phyloP scores from a whole-genome alignment of 352 stramenopile species.

The Pythium phragmitis region DNA sequence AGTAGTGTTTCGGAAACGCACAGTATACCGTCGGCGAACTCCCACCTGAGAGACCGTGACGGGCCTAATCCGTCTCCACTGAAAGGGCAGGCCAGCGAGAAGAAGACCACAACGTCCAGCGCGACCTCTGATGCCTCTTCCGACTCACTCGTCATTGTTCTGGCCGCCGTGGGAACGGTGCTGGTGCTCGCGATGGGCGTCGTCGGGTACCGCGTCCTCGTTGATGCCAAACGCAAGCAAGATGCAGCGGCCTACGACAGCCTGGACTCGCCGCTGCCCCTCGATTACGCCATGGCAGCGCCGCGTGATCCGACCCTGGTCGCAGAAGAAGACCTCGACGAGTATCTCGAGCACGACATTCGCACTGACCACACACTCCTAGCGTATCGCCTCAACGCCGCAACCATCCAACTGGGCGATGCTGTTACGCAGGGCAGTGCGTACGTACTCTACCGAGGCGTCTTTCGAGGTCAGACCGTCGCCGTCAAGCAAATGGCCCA shows the following conservation, averaged over 20 bases:
- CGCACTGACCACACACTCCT: too few relatives aligned
- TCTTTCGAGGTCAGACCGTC: background rate
- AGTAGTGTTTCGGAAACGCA: too few relatives aligned
- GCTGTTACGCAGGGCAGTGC: background rate
- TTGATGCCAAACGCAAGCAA: too few relatives aligned
- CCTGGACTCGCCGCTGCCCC: too few relatives aligned
- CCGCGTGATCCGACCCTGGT: too few relatives aligned
- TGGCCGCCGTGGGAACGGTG: background rate
- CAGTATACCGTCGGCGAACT: too few relatives aligned
- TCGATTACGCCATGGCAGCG: too few relatives aligned
- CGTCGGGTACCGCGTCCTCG: background rate
- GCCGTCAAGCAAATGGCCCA: conserved; percentile 14
- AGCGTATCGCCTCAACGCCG: conserved; percentile 7
- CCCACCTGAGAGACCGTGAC: too few relatives aligned
- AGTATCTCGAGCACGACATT: too few relatives aligned
- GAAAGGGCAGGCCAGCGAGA: background rate
- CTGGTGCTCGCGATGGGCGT: background rate
- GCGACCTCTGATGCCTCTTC: background rate
- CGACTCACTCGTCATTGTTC: background rate
- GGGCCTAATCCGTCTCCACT: too few relatives aligned
- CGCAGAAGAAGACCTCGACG: too few relatives aligned
- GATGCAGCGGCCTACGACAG: too few relatives aligned
- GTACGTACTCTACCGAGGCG: conserved; percentile 4
- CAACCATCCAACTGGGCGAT: background rate
- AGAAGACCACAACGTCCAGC: background rate